Conservation (phyloP, 1,284 basidiomycete genomes). For the Ustilago curta region DNA sequence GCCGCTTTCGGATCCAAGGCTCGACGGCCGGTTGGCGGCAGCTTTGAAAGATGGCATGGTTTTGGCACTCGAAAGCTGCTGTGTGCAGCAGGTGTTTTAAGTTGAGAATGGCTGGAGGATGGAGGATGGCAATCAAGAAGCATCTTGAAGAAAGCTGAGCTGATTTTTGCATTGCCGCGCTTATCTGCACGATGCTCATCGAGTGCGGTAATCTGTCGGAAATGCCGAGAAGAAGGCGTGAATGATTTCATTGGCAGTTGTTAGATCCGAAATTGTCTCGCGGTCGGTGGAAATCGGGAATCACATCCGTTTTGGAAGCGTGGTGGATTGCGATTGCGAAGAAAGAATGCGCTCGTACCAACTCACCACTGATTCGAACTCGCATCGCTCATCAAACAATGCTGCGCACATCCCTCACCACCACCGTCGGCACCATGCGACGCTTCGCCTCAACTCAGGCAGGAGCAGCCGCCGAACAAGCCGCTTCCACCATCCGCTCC, state of each 20-base stretch:
- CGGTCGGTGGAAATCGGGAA: conserved; percentile 34
- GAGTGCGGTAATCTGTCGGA: too few species aligned
- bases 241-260: conserved; percentile 3
- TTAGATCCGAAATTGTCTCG: conserved; percentile 4
- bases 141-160: too few species aligned
- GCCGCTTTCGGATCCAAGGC: conserved; percentile 24
- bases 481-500: conserved; percentile 15
- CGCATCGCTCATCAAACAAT: too few species aligned
- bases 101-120: not conserved
- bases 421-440: not conserved
- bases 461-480: conserved; percentile 20
- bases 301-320: too few species aligned
- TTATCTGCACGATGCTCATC: not conserved
- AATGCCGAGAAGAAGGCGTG: not conserved
- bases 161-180: too few species aligned
- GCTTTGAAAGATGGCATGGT: conserved; percentile 4
- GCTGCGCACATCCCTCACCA: conserved; percentile 15
- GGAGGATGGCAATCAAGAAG: not conserved
- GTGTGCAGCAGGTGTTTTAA: not conserved
- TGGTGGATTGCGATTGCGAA: too few species aligned
- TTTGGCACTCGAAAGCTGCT: not conserved
- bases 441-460: conserved; percentile 31
- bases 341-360: conserved; percentile 28
- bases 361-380: not conserved
- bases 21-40: conserved; percentile 22